Evolutionary conservation across 306 rosid species (phyloP), one percentile per base, ranked within the genome.

Genomic region (Adenanthera pavonina): DNA sequence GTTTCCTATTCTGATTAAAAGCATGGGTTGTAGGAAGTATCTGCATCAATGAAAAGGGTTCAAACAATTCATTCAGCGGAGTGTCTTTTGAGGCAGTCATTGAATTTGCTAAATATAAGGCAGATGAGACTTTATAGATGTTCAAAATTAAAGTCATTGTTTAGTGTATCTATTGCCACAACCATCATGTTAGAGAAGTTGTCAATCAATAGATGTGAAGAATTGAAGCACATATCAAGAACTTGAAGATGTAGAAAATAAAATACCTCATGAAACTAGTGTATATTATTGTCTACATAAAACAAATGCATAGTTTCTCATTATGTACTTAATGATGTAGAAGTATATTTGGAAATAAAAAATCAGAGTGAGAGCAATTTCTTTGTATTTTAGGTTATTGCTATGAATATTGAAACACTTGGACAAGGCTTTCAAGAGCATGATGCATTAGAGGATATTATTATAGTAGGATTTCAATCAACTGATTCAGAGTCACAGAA

Each of bases 121-220:
- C 7, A 43, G 52, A 41, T 68, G 8, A 1, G 1, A 17, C 35
- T 68, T 6, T 0, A 0, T 0, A 3, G 0, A 3, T 17, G 46
- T 43, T 25, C 17, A 41, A 68, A 1, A 0, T 3, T 68, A 4
- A 16, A 7, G 10, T 41, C 34, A 2, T 0, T 68, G 13, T 68
- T 68, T 16, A 43, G 16, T 2, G 2, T 68, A 3, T 68, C 73
- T 34, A 19, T n/a, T 41, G 52, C 51, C 12, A 8, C 19, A 9
- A n/a, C 4, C 0, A 41, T 43, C 2, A n/a, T 43, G 59, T 25
- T 71, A 20, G 43, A 71, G 33, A 5, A 25, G 11, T 4, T 71
- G 25, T 0, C 8, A 3, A 30, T 71, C 17, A 0, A 0, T 0
- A 0, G 6, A 0, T 13, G 59, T 19, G 52, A 13, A 6, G 25